Conservation (phyloP, 192 early-diverging fungal species). For the Dissophora globulifera region DNA sequence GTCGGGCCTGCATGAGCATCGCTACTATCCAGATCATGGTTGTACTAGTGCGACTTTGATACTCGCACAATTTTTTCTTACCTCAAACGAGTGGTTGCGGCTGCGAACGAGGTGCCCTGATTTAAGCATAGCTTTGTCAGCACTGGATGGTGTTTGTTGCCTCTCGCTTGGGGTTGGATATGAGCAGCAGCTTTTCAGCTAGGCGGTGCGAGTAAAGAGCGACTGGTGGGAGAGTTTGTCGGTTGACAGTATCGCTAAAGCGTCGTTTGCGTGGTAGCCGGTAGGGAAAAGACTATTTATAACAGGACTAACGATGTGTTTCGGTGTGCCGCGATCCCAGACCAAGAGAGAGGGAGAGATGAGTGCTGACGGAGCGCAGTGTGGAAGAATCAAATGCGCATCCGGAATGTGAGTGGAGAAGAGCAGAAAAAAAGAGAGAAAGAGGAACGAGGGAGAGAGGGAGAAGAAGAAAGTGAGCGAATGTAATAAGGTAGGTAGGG, state of each 20-base stretch:
- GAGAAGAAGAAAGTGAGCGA: neutral
- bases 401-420: no score
- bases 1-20: neutral
- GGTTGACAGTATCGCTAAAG: no score
- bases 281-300: no score
- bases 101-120: conserved; percentile 20
- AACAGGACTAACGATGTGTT: no score
- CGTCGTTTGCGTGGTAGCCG: no score
- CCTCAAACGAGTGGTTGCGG: conserved; percentile 34
- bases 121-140: conserved; percentile 32
- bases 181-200: neutral
- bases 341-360: no score
- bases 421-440: neutral
- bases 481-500: neutral
- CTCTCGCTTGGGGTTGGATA: neutral
- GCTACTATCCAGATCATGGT: neutral
- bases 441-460: neutral
- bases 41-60: neutral
- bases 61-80: conserved; percentile 7
- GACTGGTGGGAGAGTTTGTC: no score
- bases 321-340: no score
- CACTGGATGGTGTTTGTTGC: conserved; percentile 2
- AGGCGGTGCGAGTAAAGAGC: no score
- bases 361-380: no score
- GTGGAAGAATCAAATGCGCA: no score